Evolutionary conservation across 441 rosid genomes (phyloP).

Genomic region (Sinapis alba): DNA sequence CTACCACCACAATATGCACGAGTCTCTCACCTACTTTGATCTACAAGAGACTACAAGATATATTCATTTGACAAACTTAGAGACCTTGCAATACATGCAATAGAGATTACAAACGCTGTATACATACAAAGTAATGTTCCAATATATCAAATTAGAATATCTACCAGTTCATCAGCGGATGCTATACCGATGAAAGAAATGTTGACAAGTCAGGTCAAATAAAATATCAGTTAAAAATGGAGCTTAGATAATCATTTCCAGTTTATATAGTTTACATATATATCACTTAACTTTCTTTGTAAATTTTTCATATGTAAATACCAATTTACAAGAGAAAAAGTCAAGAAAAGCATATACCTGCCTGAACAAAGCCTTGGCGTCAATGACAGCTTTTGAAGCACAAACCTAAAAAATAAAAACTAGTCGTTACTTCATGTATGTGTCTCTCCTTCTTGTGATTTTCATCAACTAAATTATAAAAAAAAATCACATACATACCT

Average conservation of each 20-base stretch:
- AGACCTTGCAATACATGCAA: too few relatives aligned
- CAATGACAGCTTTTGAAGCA: too few relatives aligned
- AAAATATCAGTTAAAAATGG: too few relatives aligned
- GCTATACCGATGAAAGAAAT: not conserved
- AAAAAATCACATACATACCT: not conserved
- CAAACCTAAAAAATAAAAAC: not conserved
- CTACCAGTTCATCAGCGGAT: not conserved
- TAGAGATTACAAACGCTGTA: not conserved
- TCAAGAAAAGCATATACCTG: not conserved
- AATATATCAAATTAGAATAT: too few relatives aligned
- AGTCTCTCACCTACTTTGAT: not conserved
- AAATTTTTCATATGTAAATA: too few relatives aligned
- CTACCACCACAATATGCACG: not conserved
- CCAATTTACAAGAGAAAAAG: too few relatives aligned
- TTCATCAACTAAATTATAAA: not conserved
- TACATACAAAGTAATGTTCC: not conserved
- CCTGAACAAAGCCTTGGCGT: not conserved
- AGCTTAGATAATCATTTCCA: not conserved
- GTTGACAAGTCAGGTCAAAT: not conserved
- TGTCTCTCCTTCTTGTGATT: not conserved
- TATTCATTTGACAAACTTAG: too few relatives aligned
- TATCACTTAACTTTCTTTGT: too few relatives aligned
- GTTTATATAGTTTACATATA: not conserved
- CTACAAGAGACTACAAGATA: not conserved
- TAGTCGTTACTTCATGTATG: not conserved